Evolutionary conservation across 163 green algal genomes (phyloP).

Genomic region (Volvox carteri): DNA sequence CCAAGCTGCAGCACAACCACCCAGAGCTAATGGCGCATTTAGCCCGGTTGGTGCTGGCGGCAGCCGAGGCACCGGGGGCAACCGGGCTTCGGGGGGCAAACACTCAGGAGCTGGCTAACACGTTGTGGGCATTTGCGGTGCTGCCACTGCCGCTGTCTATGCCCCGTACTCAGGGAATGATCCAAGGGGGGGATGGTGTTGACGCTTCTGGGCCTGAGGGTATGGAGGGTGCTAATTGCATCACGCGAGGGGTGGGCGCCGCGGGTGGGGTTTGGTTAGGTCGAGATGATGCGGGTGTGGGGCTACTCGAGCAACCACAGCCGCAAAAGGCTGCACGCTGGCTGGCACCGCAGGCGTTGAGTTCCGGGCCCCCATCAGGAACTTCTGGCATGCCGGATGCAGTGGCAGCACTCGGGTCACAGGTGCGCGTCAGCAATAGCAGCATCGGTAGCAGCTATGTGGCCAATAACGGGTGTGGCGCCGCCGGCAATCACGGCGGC

Average conservation of each 20-base stretch:
- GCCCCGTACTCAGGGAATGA: neutral
- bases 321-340: too few species aligned
- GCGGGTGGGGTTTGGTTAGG: too few species aligned
- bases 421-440: neutral
- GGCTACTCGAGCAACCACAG: too few species aligned
- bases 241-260: too few species aligned
- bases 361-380: too few species aligned
- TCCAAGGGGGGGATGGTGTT: neutral
- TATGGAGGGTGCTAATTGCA: neutral
- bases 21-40: neutral
- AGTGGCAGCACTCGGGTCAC: neutral
- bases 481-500: too few species aligned
- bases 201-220: neutral
- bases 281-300: too few species aligned
- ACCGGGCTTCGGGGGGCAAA: neutral
- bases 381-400: neutral
- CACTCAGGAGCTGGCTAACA: slow-evolving; percentile 54
- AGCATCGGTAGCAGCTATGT: neutral
- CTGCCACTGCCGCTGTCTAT: slow-evolving; percentile 1
- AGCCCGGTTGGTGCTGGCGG: neutral
- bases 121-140: slow-evolving; percentile 52
- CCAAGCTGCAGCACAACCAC: slow-evolving; percentile 50
- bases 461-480: too few species aligned
- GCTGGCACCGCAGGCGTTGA: too few species aligned
- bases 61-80: neutral